Percentiles rank a stretch among this genome's conserved stretches.
phyloP scores from a whole-genome alignment of 2,329 filamentous ascomycete species.

The Trichoderma aggressivum region DNA sequence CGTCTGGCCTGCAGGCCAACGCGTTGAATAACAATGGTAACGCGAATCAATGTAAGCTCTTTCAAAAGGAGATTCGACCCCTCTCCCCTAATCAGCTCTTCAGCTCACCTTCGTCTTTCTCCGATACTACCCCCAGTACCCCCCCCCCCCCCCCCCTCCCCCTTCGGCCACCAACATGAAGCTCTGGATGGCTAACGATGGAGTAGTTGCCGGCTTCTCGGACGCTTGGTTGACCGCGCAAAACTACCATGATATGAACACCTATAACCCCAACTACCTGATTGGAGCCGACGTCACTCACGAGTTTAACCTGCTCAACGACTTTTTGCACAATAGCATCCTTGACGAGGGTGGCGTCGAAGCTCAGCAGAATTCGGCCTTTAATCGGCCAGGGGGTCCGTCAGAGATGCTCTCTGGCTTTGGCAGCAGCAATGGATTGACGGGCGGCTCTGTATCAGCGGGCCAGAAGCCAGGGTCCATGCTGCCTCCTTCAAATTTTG shows the following conservation, averaged over 20 bases:
- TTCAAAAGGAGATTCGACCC: background rate
- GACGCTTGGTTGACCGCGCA: conserved; percentile 78
- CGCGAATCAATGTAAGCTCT: conserved; percentile 69
- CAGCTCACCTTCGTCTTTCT: background rate
- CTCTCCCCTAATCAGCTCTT: background rate
- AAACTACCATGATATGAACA: conserved; percentile 92
- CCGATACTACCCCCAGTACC: background rate
- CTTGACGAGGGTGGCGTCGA: conserved; percentile 79
- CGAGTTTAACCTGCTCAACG: conserved; percentile 94
- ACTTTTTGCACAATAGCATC: conserved; percentile 89
- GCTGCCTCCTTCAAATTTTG: conserved; percentile 44
- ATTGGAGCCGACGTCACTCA: conserved; percentile 89
- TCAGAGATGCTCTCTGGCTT: conserved; percentile 50
- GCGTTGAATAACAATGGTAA: conserved; percentile 54
- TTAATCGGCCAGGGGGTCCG: conserved; percentile 39
- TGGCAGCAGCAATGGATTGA: conserved; percentile 36
- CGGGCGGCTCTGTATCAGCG: conserved; percentile 24
- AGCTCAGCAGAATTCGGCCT: conserved; percentile 44
- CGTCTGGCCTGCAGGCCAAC: conserved; percentile 64
- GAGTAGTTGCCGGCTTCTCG: conserved; percentile 69
- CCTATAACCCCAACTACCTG: conserved; percentile 91
- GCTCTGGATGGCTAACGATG: conserved; percentile 18
- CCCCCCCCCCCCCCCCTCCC: background rate
- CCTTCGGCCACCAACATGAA: background rate
- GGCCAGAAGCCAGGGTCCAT: conserved; percentile 38